Conservation (phyloP, 2,329 filamentous ascomycete genomes). For the Paramyrothecium sp. region DNA sequence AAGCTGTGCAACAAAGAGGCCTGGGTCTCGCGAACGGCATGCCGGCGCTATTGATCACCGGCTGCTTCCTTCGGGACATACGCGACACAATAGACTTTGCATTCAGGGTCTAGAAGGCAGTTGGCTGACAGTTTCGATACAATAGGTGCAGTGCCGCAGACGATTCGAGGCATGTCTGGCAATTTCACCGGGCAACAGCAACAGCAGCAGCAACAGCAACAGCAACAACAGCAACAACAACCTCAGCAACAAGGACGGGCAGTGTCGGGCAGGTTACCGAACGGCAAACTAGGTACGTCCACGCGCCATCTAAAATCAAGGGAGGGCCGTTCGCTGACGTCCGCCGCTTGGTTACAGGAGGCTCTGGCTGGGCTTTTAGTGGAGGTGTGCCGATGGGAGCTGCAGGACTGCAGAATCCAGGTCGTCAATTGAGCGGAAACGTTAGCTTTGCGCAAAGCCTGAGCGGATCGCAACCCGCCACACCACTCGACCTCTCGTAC, state of each 20-base stretch:
- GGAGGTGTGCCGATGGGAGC: slow-evolving; percentile 60
- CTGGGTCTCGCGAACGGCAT: too few relatives aligned
- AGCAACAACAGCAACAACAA: slow-evolving; percentile 11
- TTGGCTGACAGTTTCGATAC: background rate
- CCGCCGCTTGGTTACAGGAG: slow-evolving; percentile 42
- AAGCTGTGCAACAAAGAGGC: too few relatives aligned
- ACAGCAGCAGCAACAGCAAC: slow-evolving; percentile 40
- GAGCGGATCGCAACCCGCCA: slow-evolving; percentile 60
- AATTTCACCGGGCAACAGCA: slow-evolving; percentile 60
- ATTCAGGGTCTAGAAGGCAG: background rate
- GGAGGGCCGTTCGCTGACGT: slow-evolving; percentile 8
- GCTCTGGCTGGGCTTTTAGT: slow-evolving; percentile 61
- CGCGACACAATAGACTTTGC: background rate
- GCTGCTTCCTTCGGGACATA: too few relatives aligned
- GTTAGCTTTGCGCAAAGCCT: slow-evolving; percentile 67
- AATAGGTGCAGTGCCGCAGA: slow-evolving; percentile 59
- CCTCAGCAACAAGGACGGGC: slow-evolving; percentile 39
- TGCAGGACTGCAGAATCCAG: slow-evolving; percentile 50
- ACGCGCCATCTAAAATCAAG: slow-evolving; percentile 1
- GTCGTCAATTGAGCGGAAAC: slow-evolving; percentile 56
- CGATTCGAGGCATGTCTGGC: slow-evolving; percentile 60
- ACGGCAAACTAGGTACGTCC: slow-evolving; percentile 59
- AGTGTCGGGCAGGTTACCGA: slow-evolving; percentile 59
- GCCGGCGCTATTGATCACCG: too few relatives aligned
- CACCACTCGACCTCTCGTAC: slow-evolving; percentile 64